Conservation (phyloP, 306 rosid genomes). For the cucumber (Cucumis sativus) region DNA sequence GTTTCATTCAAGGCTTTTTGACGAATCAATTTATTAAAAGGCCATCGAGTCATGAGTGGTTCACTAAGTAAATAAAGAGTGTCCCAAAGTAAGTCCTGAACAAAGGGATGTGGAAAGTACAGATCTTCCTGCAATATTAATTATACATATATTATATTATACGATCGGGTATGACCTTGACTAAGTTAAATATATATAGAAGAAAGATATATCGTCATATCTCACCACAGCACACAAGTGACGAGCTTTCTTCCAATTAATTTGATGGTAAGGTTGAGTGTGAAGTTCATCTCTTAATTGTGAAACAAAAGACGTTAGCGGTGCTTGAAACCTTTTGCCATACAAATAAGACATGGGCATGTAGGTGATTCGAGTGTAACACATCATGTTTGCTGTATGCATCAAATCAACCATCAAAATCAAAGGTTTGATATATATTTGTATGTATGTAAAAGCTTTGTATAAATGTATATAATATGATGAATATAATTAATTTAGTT, state of each 20-base stretch:
- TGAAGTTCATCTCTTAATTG: constrained; percentile 17
- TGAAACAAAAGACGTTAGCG: constrained; percentile 5
- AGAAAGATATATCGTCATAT: neutral
- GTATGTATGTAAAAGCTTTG: too few relatives aligned
- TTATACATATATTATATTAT: too few relatives aligned
- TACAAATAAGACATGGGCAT: constrained; percentile 12
- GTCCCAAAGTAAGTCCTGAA: constrained; percentile 16
- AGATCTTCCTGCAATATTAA: constrained; percentile 3
- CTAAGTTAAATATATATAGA: too few relatives aligned
- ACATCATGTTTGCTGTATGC: constrained; percentile 12
- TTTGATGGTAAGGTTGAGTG: constrained; percentile 1
- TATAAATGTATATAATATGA: too few relatives aligned
- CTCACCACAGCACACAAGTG: constrained; percentile 16
- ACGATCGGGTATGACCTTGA: too few relatives aligned
- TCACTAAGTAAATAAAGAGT: constrained; percentile 6
- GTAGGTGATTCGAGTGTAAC: constrained; percentile 15
- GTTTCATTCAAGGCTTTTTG: constrained; percentile 12
- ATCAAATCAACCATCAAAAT: too few relatives aligned
- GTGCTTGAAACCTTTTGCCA: constrained; percentile 11
- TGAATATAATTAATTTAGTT: neutral
- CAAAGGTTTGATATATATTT: too few relatives aligned
- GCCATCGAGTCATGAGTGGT: constrained; percentile 23
- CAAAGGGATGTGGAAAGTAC: constrained; percentile 6
- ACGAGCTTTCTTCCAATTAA: constrained; percentile 10
- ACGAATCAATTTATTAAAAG: constrained; percentile 19